phyloP scores from a whole-genome alignment of 257 asterid species.

The Solanum pimpinellifolium region DNA sequence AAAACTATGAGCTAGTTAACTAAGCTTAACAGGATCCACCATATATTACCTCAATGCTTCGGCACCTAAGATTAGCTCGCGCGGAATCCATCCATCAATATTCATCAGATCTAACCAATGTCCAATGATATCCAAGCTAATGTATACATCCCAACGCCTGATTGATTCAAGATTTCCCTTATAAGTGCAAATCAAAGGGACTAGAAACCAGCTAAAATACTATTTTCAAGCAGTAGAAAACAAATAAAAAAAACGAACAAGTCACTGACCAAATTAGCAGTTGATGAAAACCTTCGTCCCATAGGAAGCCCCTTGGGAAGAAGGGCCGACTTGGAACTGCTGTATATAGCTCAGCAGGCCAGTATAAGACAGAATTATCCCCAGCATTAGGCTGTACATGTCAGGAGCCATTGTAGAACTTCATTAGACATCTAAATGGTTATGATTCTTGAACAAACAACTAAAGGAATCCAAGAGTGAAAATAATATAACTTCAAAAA shows the following conservation, averaged over 20 bases:
- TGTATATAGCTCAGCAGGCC: conserved; percentile 98
- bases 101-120: conserved; percentile 98
- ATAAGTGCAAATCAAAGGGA: background rate
- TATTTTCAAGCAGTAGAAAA: background rate
- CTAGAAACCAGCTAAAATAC: background rate
- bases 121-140: conserved; percentile 84
- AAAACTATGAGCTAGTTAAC: background rate
- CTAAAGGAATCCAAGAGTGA: background rate
- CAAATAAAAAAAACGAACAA: background rate
- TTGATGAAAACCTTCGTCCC: conserved; percentile 99
- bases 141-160: conserved; percentile 96
- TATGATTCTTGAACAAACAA: background rate
- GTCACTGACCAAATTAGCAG: conserved; percentile 65
- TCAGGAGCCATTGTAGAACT: conserved; percentile 28
- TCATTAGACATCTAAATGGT: conserved; percentile 21
- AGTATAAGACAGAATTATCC: conserved; percentile 48
- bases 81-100: conserved; percentile 98
- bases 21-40: background rate
- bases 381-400: conserved; percentile 54
- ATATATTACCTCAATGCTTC: conserved; percentile 75
- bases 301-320: conserved; percentile 93
- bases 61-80: conserved; percentile 95
- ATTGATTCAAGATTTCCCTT: conserved; percentile 5
- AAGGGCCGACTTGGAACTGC: conserved; percentile 99
- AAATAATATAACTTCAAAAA: background rate